A percentile compares a stretch with the other conserved stretches of the same genome.
Evolutionary conservation across 352 stramenopile genomes (phyloP).

Genomic region (Plasmopara muralis): DNA sequence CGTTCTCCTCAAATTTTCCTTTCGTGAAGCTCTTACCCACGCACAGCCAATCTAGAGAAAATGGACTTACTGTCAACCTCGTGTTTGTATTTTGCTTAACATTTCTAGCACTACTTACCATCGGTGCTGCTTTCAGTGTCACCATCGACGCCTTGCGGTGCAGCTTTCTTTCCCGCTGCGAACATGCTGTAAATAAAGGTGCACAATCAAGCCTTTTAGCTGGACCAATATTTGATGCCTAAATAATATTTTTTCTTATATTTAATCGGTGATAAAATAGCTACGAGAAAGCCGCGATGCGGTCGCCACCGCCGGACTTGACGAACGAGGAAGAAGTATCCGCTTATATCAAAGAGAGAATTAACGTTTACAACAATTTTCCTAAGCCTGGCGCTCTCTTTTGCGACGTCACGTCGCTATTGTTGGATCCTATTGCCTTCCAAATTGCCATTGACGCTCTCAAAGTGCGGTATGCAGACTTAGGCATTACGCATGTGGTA

Average conservation of each 20-base stretch:
- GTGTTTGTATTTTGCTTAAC: too few species aligned
- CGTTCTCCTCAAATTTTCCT: slow-evolving; percentile 2
- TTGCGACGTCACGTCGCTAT: slow-evolving; percentile 62
- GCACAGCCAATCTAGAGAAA: slow-evolving; percentile 40
- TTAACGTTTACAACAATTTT: slow-evolving; percentile 46
- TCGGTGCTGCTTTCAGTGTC: too few species aligned
- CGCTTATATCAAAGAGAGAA: slow-evolving; percentile 20
- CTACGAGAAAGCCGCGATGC: slow-evolving; percentile 13
- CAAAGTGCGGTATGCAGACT: too few species aligned
- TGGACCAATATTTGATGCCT: too few species aligned
- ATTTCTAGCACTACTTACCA: too few species aligned
- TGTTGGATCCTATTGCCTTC: slow-evolving; percentile 68
- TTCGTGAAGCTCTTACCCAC: slow-evolving; percentile 27
- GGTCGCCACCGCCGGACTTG: slow-evolving; percentile 28
- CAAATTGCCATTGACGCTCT: slow-evolving; percentile 13
- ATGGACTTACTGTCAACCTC: too few species aligned
- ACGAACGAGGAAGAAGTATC: slow-evolving; percentile 46
- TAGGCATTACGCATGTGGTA: too few species aligned
- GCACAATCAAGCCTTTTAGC: too few species aligned
- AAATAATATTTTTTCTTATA: too few species aligned
- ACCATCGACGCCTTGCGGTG: too few species aligned
- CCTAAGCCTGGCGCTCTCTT: slow-evolving; percentile 53
- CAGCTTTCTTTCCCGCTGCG: too few species aligned
- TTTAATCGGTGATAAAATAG: slow-evolving; percentile 1
- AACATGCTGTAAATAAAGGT: too few species aligned